These are phyloP conservation scores for Ustilago lituana DNA, from an alignment of 1,284 basidiomycete species.

Conservation along the genomic window DNA sequence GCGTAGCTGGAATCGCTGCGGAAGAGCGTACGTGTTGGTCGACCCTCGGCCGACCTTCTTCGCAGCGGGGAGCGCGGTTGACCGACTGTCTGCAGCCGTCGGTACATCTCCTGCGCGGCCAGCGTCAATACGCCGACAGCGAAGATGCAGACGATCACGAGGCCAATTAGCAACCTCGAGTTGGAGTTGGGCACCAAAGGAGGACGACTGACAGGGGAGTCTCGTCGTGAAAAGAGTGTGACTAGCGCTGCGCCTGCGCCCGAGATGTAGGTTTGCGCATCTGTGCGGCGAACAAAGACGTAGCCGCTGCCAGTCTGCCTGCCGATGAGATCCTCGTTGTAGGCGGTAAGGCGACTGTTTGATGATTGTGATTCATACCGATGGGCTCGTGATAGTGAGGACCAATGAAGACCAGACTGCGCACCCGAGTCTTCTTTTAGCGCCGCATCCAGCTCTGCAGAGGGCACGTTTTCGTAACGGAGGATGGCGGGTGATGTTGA, in stretches of 20 bases:
- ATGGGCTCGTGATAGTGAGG: background rate
- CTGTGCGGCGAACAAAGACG: conserved; percentile 25
- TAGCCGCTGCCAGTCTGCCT: conserved; percentile 46
- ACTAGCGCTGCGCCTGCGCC: conserved; percentile 25
- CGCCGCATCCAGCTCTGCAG: background rate
- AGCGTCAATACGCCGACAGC: conserved; percentile 39
- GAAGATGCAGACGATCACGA: conserved; percentile 44
- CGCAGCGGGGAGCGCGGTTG: conserved; percentile 38
- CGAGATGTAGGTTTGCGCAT: conserved; percentile 20
- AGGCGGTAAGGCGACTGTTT: background rate
- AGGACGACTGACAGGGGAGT: conserved; percentile 34
- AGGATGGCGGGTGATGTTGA: conserved; percentile 1
- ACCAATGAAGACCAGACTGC: background rate
- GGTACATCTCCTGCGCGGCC: conserved; percentile 31
- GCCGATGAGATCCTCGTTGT: conserved; percentile 30
- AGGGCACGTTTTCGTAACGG: background rate
- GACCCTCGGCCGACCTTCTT: conserved; percentile 29
- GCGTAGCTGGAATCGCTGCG: conserved; percentile 30
- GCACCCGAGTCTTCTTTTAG: background rate
- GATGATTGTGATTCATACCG: conserved; percentile 2
- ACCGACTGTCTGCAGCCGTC: conserved; percentile 2
- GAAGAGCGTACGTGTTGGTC: conserved; percentile 12
- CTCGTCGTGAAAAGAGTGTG: conserved; percentile 31
- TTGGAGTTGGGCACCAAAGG: conserved; percentile 47
- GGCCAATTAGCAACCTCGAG: conserved; percentile 38